Evolutionary conservation across 75 land plant genomes (phyloP).

Genomic region (Selaginella tamariscina): DNA sequence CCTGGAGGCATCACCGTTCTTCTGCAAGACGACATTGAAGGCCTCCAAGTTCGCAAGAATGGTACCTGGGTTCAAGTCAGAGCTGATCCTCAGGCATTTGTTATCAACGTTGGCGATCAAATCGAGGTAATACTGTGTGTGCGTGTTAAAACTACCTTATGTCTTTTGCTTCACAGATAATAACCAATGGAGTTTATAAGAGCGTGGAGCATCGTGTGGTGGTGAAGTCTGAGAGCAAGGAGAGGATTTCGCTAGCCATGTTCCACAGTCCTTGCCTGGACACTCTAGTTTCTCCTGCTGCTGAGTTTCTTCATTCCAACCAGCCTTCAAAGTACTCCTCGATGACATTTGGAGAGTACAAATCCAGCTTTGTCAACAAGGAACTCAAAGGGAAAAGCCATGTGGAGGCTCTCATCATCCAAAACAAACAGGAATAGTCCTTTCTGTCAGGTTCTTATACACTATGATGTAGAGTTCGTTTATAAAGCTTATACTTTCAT

Average conservation of each 20-base stretch:
- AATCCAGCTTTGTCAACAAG: background rate
- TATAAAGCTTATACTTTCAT: too few species aligned
- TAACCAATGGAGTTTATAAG: background rate
- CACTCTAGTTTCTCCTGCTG: background rate
- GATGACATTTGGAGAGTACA: background rate
- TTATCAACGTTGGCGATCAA: conserved; percentile 64
- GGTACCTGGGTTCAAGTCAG: conserved; percentile 47
- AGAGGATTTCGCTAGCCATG: background rate
- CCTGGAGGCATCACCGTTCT: background rate
- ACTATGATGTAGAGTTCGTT: too few species aligned
- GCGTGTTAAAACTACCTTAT: background rate
- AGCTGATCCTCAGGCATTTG: conserved; percentile 45
- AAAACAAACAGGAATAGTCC: background rate
- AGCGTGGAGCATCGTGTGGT: background rate
- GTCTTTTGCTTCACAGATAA: background rate
- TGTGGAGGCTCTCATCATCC: background rate
- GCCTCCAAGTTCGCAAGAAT: conserved; percentile 49
- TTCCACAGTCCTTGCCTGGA: background rate
- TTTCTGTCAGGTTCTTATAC: too few species aligned
- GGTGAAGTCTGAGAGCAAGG: background rate
- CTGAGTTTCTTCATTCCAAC: background rate
- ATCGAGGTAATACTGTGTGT: conserved; percentile 38
- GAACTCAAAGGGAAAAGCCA: background rate
- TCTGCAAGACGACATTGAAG: conserved; percentile 14
- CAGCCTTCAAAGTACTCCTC: background rate